Base-by-base conservation (phyloP, 345 rosid species). In the Citrus australasica region DNA sequence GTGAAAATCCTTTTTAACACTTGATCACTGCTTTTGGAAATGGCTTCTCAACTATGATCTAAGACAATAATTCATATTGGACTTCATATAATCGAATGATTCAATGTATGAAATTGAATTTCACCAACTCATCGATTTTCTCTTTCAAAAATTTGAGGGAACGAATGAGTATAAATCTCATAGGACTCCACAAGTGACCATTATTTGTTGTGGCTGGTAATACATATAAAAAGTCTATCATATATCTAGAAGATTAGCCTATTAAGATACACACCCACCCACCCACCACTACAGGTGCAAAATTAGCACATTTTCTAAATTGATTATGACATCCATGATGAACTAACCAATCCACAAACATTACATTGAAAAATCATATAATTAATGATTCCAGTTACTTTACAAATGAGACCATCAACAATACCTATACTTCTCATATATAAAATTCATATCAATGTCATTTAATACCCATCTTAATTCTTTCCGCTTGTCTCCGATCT, bases 11-110 rank as follows among this genome's bases (percentile, higher is more conserved):
- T 13, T 27, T 42, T 35, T 40, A 77, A 16, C 7, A 3, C 70
- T 46, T 66, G 76, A 69, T 59, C 74, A 21, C 59, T 48, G 28
- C 63, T 55, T 76, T 40, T 51, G 74, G 61, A 68, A 40, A 46
- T 38, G 38, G 63, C 64, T 55, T 58, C 40, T 27, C 70, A 63
- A 72, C 21, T 56, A 30, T 56, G 48, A 48, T 11, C 10, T 56
- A 35, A 42, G 59, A 69, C 16, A 69, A 42, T 69, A 30, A 63
- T 63, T 63, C 30, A 4, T 25, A 3, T 24, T n/a, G 17, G 58
- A 53, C 58, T 53, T 53, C 58, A 16, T 5, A 4, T 17, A 17
- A 53, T 46, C 51, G 17, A 53, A 53, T 16, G 22, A 53, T 16
- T 17, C 21, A 53, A 53, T 6, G 6, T 17, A 53, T 53, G 22